Base-by-base conservation (phyloP, 1,139 yeast species). In the Magnusiomyces tetraspermus region DNA sequence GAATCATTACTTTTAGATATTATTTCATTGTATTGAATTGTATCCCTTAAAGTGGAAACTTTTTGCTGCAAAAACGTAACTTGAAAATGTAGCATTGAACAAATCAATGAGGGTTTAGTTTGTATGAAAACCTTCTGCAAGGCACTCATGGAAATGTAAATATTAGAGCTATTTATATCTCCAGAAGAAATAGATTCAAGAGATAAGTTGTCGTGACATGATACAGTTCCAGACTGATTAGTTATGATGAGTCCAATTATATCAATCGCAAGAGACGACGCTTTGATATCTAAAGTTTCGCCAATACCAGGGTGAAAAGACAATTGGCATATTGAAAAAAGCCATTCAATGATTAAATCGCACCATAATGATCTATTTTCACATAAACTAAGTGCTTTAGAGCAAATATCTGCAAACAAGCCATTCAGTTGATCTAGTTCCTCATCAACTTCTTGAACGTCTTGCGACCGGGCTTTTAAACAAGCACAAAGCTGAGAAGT, bases 251-350 rank as follows among this genome's bases (percentile, higher is more conserved):
- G 13, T 13, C 45, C 49, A 37, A 50, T 49, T 11, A 54, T 30
- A 43, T 54, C 57, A 5, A 54, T 30, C 1, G 51, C 53, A 13
- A 54, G 46, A n/a, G 54, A 42, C 4, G 54, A 44, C 6, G 54
- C 51, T 8, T 51, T 30, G 28, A 48, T 43, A 38, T 49, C 54
- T 17, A 54, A 13, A 22, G 51, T 48, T 2, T 26, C 15, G 44
- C 10, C 30, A 3, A 49, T 19, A 3, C 41, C 8, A 6, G 17
- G 19, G 6, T 28, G n/a, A 6, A 17, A 6, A 13, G 45, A 23
- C 17, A 50, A 22, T 6, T 24, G 13, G 28, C 23, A 17, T 11
- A 50, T 37, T 15, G 33, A 21, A 6, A 45, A 41, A n/a, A 51
- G 41, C 54, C 54, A 54, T n/a, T 46, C 42, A 8, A 51, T 15